phyloP scores from a whole-genome alignment of 306 rosid genomes.

The Dicorynia guianensis region DNA sequence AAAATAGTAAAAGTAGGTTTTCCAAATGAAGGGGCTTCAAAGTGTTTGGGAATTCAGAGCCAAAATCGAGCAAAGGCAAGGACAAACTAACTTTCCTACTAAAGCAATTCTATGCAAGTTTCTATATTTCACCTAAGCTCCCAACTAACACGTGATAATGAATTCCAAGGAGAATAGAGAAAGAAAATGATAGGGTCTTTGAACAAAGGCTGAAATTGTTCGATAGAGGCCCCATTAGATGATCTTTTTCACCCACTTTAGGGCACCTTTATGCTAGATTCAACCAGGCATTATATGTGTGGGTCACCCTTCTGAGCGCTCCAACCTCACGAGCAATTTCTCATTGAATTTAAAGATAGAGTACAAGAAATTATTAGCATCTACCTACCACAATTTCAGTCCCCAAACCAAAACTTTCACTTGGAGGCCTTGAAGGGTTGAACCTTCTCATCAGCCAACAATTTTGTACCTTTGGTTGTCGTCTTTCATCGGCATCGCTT shows the following conservation, averaged over 20 bases:
- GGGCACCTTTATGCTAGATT: constrained; percentile 29
- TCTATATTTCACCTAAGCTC: constrained; percentile 52
- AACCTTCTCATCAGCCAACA: not conserved
- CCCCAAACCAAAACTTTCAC: constrained; percentile 14
- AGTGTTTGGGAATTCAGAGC: constrained; percentile 3
- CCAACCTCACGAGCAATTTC: constrained; percentile 59
- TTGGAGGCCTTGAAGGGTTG: not conserved
- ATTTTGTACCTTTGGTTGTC: not conserved
- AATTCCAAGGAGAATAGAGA: constrained; percentile 33
- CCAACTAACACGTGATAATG: constrained; percentile 50
- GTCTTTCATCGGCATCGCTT: not conserved
- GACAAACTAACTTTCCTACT: constrained; percentile 41
- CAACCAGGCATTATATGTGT: constrained; percentile 54
- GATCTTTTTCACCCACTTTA: constrained; percentile 40
- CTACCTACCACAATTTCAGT: constrained; percentile 43
- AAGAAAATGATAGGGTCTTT: constrained; percentile 33
- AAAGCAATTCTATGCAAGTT: constrained; percentile 32
- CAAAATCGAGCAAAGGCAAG: not conserved
- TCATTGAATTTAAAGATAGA: not conserved
- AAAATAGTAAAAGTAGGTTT: no score
- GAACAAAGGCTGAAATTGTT: constrained; percentile 22
- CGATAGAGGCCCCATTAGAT: constrained; percentile 41
- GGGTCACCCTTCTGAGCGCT: constrained; percentile 53
- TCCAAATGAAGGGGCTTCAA: no score
- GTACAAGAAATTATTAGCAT: constrained; percentile 14